Evolutionary conservation across 1,284 basidiomycete species (phyloP), one percentile per base, ranked within the genome.

Genomic region (Trametes sp.): DNA sequence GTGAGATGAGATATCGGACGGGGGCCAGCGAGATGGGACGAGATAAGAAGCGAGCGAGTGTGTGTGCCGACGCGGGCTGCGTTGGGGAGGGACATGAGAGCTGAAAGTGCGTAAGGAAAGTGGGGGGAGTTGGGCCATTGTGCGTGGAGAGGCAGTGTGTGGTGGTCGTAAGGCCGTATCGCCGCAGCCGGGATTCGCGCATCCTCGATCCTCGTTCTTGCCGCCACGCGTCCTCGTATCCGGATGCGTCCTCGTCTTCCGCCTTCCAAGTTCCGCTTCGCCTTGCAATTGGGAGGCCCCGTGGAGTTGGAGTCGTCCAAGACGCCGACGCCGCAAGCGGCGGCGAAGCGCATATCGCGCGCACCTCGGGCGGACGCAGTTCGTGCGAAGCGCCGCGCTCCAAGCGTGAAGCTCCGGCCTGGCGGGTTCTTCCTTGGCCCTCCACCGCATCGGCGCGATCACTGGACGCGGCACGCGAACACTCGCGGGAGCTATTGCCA

Each of bases 201-300:
- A 58, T 58, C 57, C 57, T 23, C 11, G 44, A 58, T 58, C 57
- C 57, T 23, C 11, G 44, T 38, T 26, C 44, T 53, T 55, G 23
- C 19, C 48, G n/a, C 44, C 57, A 46, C 29, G 59, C 59, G 54
- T 62, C 60, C 64, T 57, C 14, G 58, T 54, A 62, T 46, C 23
- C 38, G 54, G 52, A 54, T 33, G 44, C 16, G 28, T 49, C 52
- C 46, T 59, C 23, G 51, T 52, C 51, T 38, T 56, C 38, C 29
- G 44, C 14, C 8, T 45, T 14, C 23, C 4, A n/a, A 16, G n/a
- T 44, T 21, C n/a, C 55, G 13, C 31, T 46, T 59, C 42, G 48
- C 23, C 44, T 35, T n/a, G 49, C 21, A 19, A n/a, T n/a, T n/a
- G n/a, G n/a, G n/a, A n/a, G n/a, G n/a, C n/a, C n/a, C n/a, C n/a